Evolutionary conservation across 2,329 filamentous ascomycete species (phyloP).

Genomic region (Aspergillus neoniger): DNA sequence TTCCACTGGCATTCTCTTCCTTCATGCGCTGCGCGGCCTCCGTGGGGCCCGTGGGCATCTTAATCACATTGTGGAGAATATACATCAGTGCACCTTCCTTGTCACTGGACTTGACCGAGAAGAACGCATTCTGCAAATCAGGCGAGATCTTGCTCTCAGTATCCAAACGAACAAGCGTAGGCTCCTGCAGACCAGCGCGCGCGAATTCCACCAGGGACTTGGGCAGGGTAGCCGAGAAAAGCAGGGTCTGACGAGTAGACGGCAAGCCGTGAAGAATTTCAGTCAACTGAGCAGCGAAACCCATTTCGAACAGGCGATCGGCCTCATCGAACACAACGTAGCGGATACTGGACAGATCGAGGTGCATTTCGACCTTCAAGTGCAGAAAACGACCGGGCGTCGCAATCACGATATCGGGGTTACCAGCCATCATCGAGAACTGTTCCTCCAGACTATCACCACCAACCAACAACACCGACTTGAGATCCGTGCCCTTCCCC

Average conservation of each 20-base stretch:
- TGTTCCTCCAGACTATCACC: slow-evolving; percentile 96
- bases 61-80: slow-evolving; percentile 86
- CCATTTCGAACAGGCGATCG: slow-evolving; percentile 97
- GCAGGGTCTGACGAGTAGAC: slow-evolving; percentile 77
- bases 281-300: slow-evolving; percentile 87
- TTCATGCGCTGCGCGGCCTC: slow-evolving; percentile 50
- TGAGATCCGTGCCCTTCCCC: slow-evolving; percentile 83
- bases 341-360: slow-evolving; percentile 85
- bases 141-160: slow-evolving; percentile 95
- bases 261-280: slow-evolving; percentile 92
- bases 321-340: slow-evolving; percentile 99
- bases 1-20: slow-evolving; percentile 49
- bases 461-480: slow-evolving; percentile 86
- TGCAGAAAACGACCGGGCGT: slow-evolving; percentile 96
- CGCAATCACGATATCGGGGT: slow-evolving; percentile 96
- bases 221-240: slow-evolving; percentile 94
- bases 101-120: slow-evolving; percentile 86
- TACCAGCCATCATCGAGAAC: slow-evolving; percentile 86
- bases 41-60: slow-evolving; percentile 74
- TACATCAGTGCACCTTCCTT: slow-evolving; percentile 92
- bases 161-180: slow-evolving; percentile 84
- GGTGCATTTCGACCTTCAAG: slow-evolving; percentile 91
- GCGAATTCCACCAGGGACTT: slow-evolving; percentile 96
- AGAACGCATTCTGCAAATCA: slow-evolving; percentile 93
- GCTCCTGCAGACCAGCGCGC: slow-evolving; percentile 87